Conservation (phyloP, 2,329 filamentous ascomycete species). For the Emericellopsis atlantica region DNA sequence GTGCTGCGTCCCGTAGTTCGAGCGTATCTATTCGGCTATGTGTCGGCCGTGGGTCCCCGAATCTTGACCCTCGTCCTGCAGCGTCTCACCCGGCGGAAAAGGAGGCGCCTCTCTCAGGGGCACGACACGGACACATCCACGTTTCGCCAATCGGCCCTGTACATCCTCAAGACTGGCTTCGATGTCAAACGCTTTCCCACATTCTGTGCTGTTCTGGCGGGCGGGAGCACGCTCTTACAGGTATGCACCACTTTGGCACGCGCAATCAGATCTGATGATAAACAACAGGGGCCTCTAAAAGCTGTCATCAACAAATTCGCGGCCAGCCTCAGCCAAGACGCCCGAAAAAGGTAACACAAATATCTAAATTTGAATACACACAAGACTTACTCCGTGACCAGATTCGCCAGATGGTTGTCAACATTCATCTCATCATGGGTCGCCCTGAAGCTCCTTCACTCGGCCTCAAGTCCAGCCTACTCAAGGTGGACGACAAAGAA, state of each 20-base stretch:
- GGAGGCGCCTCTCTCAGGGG: slow-evolving; percentile 7
- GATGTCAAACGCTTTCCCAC: slow-evolving; percentile 45
- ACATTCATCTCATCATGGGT: slow-evolving; percentile 46
- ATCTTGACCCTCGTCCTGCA: slow-evolving; percentile 41
- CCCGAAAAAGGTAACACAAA: not conserved
- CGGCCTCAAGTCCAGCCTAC: slow-evolving; percentile 29
- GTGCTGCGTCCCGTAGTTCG: slow-evolving; percentile 41
- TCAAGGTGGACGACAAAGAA: not conserved
- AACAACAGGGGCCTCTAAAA: not conserved
- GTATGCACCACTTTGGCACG: slow-evolving; percentile 19
- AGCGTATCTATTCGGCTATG: slow-evolving; percentile 49
- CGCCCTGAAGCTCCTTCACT: slow-evolving; percentile 44
- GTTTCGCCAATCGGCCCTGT: slow-evolving; percentile 17
- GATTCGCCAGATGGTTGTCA: slow-evolving; percentile 44
- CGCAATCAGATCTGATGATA: not conserved
- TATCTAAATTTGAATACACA: no score
- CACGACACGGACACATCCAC: slow-evolving; percentile 14
- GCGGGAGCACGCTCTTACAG: slow-evolving; percentile 49
- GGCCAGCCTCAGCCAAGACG: not conserved
- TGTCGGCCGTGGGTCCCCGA: slow-evolving; percentile 43
- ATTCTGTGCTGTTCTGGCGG: slow-evolving; percentile 48
- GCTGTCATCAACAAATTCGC: not conserved
- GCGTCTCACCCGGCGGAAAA: slow-evolving; percentile 25
- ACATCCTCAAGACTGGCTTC: slow-evolving; percentile 36
- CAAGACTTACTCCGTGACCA: slow-evolving; percentile 12